A percentile compares a stretch with the other conserved stretches of the same genome.
These are phyloP conservation scores for Priceomyces castillae DNA, from an alignment of 805 yeast species.

Conservation along the genomic window DNA sequence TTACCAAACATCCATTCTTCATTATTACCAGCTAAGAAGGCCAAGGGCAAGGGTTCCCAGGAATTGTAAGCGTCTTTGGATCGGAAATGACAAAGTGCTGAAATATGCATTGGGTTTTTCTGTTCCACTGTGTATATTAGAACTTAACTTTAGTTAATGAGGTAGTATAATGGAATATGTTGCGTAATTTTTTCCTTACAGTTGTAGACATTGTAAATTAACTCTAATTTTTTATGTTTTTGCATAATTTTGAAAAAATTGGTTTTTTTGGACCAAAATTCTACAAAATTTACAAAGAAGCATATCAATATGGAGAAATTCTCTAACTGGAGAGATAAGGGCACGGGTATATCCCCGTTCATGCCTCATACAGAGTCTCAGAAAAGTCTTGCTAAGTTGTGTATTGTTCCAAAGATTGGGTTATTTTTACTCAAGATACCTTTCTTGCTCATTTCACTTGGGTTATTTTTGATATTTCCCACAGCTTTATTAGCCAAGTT, in stretches of 20 bases:
- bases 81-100: slow-evolving; percentile 2
- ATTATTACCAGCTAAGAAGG: slow-evolving; percentile 79
- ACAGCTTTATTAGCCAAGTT: slow-evolving; percentile 19
- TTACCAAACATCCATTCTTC: slow-evolving; percentile 95
- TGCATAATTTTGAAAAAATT: too few species aligned
- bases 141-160: slow-evolving; percentile 13
- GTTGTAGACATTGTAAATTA: background rate
- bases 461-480: slow-evolving; percentile 14
- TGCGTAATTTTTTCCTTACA: background rate
- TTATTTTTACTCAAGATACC: slow-evolving; percentile 31
- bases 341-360: slow-evolving; percentile 92
- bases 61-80: slow-evolving; percentile 45
- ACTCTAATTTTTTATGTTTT: background rate
- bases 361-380: slow-evolving; percentile 49
- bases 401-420: slow-evolving; percentile 4
- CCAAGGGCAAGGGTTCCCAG: slow-evolving; percentile 63
- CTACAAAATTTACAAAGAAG: background rate
- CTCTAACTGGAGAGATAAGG: slow-evolving; percentile 81
- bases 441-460: slow-evolving; percentile 14
- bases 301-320: slow-evolving; percentile 67
- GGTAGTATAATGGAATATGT: slow-evolving; percentile 11
- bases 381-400: slow-evolving; percentile 3
- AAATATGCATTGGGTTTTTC: slow-evolving; percentile 1
- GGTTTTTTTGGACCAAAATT: background rate
- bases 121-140: slow-evolving; percentile 16